These are phyloP conservation scores for Chlorociboria aeruginascens DNA, from an alignment of 495 filamentous ascomycete genomes.

Conservation along the genomic window DNA sequence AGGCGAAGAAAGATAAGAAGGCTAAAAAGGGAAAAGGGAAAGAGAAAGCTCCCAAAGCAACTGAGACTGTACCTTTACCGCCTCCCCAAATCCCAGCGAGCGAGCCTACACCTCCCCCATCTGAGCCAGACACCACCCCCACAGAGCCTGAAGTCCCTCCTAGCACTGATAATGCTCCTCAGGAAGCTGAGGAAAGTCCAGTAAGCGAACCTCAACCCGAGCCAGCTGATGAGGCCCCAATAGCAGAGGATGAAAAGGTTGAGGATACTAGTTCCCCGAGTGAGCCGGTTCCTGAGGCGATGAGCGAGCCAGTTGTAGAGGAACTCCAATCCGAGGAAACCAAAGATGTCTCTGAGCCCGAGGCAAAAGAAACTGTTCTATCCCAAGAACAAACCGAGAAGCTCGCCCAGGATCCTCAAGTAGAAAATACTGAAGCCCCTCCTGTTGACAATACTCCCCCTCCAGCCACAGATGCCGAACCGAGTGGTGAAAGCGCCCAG, in stretches of 20 bases:
- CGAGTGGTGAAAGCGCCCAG: no score
- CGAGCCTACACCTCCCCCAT: background rate
- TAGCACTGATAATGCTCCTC: no score
- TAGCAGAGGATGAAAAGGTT: no score
- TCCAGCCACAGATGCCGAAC: no score
- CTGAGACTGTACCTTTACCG: background rate
- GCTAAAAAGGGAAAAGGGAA: background rate
- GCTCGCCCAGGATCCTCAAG: background rate
- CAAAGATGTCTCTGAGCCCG: background rate
- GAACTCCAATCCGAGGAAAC: background rate
- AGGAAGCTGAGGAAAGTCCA: no score
- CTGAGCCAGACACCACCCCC: background rate
- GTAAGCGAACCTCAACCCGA: no score
- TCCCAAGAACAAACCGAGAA: background rate
- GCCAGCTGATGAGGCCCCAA: no score
- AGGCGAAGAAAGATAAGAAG: background rate
- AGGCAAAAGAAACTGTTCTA: background rate
- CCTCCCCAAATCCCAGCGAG: background rate
- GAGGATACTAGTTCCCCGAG: no score
- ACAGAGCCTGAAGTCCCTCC: background rate
- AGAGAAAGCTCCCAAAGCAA: background rate
- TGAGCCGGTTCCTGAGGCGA: no score
- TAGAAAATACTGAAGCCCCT: background rate
- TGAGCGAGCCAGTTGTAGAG: no score
- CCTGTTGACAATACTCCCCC: background rate